Conservation (phyloP, 2,329 filamentous ascomycete species). For the Aspergillus texensis region DNA sequence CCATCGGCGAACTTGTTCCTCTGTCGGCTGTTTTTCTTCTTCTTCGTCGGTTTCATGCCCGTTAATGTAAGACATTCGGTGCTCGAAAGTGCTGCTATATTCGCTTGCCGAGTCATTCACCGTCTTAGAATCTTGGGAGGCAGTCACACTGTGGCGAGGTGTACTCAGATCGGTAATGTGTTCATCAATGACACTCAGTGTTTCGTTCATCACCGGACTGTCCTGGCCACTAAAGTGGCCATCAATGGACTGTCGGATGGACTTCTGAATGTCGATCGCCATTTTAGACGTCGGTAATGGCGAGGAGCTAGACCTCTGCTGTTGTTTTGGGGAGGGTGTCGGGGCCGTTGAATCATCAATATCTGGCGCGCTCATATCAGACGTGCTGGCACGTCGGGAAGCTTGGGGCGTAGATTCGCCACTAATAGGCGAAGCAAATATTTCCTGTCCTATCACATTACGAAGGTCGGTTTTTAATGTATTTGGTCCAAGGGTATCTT, state of each 20-base stretch:
- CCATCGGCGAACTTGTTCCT: slow-evolving; percentile 79
- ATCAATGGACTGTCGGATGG: slow-evolving; percentile 50
- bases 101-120: slow-evolving; percentile 83
- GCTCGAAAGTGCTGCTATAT: slow-evolving; percentile 77
- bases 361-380: slow-evolving; percentile 29
- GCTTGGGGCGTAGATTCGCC: slow-evolving; percentile 44
- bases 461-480: slow-evolving; percentile 15
- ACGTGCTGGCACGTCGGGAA: slow-evolving; percentile 41
- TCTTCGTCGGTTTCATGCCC: slow-evolving; percentile 96
- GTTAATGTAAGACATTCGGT: slow-evolving; percentile 85
- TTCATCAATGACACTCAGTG: slow-evolving; percentile 92
- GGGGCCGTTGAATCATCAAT: slow-evolving; percentile 22
- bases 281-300: slow-evolving; percentile 39
- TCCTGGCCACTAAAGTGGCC: slow-evolving; percentile 57
- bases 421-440: slow-evolving; percentile 31
- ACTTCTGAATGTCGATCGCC: slow-evolving; percentile 44
- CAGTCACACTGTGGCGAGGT: slow-evolving; percentile 55
- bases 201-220: slow-evolving; percentile 88
- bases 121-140: slow-evolving; percentile 54
- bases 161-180: slow-evolving; percentile 86
- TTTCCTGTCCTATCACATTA: slow-evolving; percentile 18
- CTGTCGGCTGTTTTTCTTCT: slow-evolving; percentile 70
- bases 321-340: slow-evolving; percentile 26
- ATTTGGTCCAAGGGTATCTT: slow-evolving; percentile 18
- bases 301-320: slow-evolving; percentile 39